Base-by-base conservation (phyloP, 805 yeast species). In the Lachancea lanzarotensis region DNA sequence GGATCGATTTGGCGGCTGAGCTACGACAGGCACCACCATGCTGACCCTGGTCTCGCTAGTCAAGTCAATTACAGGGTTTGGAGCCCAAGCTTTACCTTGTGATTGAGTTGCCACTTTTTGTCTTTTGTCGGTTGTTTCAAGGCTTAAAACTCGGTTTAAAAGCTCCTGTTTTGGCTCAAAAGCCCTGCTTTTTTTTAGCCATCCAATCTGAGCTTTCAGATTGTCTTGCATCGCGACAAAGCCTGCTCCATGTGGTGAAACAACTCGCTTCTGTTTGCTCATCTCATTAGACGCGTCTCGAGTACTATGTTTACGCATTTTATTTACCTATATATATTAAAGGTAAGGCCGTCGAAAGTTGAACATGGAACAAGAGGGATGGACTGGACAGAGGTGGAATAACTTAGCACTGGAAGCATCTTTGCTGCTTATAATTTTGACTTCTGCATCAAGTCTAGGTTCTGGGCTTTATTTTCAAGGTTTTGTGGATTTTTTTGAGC, bases 101-200 rank as follows among this genome's bases (percentile, higher is more conserved):
- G 44, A 35, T 15, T 27, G 33, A 15, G 8, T 19, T 19, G 17
- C 29, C 16, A 33, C 13, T 27, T 40, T 40, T 20, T 40, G 43
- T 22, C 36, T 19, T 33, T 40, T 40, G 29, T 35, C 44, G n/a
- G 32, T 9, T 12, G 22, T 26, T 13, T 35, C 35, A 16, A 35
- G 16, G 29, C 22, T 43, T 7, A 43, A 26, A 22, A 43, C 20
- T 8, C 34, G 40, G 2, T 20, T 16, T 18, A 43, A 25, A 25
- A 43, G 35, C 34, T 33, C 42, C 7, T 16, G 16, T 16, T 43
- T 43, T 6, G 46, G 46, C 38, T 43, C 41, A 25, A 30, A 43
- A 10, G 46, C 42, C n/a, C 38, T 37, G 13, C 38, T 35, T 16
- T 22, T 16, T 29, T 43, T 43, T 15, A 43, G 33, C 46, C 46